Evolutionary conservation across 1,284 basidiomycete genomes (phyloP).

Genomic region (Sporisorium exsertum): DNA sequence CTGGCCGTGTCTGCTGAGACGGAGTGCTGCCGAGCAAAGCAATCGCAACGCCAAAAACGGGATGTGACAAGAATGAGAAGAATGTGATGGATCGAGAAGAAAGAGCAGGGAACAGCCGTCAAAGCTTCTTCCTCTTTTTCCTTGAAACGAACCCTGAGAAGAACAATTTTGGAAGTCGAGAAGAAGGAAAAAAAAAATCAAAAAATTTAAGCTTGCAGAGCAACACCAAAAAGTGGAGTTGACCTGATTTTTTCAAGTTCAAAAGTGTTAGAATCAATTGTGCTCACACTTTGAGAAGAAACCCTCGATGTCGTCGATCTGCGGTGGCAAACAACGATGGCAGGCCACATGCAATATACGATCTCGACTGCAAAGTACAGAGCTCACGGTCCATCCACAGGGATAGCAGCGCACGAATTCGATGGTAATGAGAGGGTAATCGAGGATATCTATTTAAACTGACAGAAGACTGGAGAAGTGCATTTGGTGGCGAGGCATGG

Average conservation of each 20-base stretch:
- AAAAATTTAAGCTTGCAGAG: conserved; percentile 6
- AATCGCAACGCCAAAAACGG: neutral
- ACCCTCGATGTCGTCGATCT: neutral
- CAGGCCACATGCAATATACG: neutral
- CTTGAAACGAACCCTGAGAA: neutral
- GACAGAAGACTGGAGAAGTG: neutral
- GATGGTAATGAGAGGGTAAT: neutral
- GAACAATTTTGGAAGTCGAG: neutral
- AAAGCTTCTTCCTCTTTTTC: neutral
- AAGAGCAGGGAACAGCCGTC: conserved; percentile 6
- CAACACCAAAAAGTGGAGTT: conserved; percentile 2
- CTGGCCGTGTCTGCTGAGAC: neutral
- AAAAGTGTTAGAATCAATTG: neutral
- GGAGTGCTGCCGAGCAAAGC: neutral
- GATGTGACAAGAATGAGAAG: conserved; percentile 3
- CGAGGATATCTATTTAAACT: conserved; percentile 12
- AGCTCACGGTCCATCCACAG: neutral
- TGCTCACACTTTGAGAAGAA: neutral
- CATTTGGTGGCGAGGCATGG: neutral
- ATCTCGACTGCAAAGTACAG: neutral
- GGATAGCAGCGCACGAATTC: neutral
- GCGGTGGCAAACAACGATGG: conserved; percentile 1
- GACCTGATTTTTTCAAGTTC: neutral
- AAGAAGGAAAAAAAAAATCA: neutral
- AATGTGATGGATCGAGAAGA: neutral